Evolutionary conservation across 2,329 filamentous ascomycete species (phyloP).

Genomic region (Colletotrichum magnum): DNA sequence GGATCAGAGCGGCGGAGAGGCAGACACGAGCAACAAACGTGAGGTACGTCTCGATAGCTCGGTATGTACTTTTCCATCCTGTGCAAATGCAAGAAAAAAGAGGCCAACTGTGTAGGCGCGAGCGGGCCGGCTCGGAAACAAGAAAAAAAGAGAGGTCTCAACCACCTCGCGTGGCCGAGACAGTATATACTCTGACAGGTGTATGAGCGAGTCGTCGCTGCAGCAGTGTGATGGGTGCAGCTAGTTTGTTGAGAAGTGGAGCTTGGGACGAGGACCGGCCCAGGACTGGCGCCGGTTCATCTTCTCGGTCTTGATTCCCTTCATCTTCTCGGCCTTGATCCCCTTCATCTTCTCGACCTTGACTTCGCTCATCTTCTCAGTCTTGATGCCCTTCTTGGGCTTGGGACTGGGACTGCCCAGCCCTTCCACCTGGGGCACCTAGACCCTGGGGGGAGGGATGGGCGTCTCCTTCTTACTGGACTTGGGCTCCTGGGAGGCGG

Average conservation of each 20-base stretch:
- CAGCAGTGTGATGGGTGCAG: background rate
- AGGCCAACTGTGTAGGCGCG: background rate
- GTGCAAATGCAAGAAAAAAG: constrained; percentile 29
- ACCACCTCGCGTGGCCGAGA: background rate
- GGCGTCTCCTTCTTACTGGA: constrained; percentile 7
- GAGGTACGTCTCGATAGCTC: background rate
- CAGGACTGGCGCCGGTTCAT: background rate
- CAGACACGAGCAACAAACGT: background rate
- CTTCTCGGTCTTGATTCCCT: background rate
- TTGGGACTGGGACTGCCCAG: background rate
- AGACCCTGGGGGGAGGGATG: constrained; percentile 33
- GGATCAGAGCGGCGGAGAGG: background rate
- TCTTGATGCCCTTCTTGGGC: background rate
- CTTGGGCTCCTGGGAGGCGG: constrained; percentile 41
- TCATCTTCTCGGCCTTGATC: background rate
- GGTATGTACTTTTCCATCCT: constrained; percentile 30
- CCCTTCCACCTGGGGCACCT: constrained; percentile 23
- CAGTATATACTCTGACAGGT: constrained; percentile 36
- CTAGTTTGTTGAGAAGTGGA: background rate
- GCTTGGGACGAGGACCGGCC: background rate
- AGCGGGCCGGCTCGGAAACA: background rate
- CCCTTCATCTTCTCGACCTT: background rate
- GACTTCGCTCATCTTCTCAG: background rate
- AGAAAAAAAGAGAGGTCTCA: background rate
- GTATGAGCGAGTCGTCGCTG: constrained; percentile 17